Base-by-base conservation (phyloP, 805 yeast genomes). In the Brettanomyces naardenensis region DNA sequence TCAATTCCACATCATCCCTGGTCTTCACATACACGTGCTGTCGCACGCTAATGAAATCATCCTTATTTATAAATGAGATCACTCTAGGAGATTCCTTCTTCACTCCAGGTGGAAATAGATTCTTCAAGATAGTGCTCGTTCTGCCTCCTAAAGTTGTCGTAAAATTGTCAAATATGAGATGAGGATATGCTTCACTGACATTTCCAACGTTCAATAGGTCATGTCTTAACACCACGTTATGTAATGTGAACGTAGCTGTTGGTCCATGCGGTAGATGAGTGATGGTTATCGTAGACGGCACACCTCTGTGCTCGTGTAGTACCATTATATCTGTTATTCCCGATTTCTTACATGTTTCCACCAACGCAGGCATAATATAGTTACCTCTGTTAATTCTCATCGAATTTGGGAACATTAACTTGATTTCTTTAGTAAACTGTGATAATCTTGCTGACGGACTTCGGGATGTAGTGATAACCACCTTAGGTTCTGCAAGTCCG, bases 261-360 rank as follows among this genome's bases (percentile, higher is more conserved):
- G 98, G 99, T 0, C 99, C 99, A 57, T 92, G 95, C 4, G 98
- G 99, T 59, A 92, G 84, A 66, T 92, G 99, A 25, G 92, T 80
- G 20, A 92, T 65, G 1, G 97, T 90, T 42, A 92, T 53, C 1
- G 96, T 85, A 0, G 96, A 89, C 37, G 99, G 99, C 0, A 86
- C 90, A 74, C 99, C 99, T 62, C 99, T 73, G 62, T 92, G 98
- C 58, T 92, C 99, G 58, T 92, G 97, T 18, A 92, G 63, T 3
- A 92, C 71, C 19, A 92, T 67, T 48, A 92, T 63, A 58, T 92
- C 99, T 2, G 92, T 80, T 7, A 90, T 77, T 14, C 83, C 84
- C 0, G 90, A 78, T 28, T 48, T 49, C 42, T 82, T 74, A 61
- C 97, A 88, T 1, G 95, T 86, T 33, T 79, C 75, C 3, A 87